These are phyloP conservation scores for Naganishia liquefaciens DNA, from an alignment of 1,284 basidiomycete genomes.

Conservation along the genomic window DNA sequence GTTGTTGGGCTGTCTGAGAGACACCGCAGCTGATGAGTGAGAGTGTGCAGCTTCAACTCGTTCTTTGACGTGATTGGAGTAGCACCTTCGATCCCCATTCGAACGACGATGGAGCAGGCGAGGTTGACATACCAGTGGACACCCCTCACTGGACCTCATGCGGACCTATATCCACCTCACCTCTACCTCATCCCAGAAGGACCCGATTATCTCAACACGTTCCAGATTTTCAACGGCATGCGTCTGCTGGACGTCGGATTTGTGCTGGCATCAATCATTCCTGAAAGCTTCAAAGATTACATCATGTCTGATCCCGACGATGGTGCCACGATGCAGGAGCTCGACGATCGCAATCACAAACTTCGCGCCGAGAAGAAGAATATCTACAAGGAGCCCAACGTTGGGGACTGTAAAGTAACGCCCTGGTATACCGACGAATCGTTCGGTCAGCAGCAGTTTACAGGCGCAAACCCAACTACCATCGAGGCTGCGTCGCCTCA, in stretches of 20 bases:
- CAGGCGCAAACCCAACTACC: constrained; percentile 28
- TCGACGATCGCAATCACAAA: not conserved
- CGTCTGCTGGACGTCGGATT: constrained; percentile 10
- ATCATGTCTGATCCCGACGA: constrained; percentile 1
- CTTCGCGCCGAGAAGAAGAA: constrained; percentile 8
- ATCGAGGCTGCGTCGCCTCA: constrained; percentile 17
- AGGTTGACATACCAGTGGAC: not conserved
- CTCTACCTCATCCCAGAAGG: not conserved
- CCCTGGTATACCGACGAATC: constrained; percentile 31
- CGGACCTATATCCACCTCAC: constrained; percentile 5
- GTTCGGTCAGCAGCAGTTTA: constrained; percentile 33
- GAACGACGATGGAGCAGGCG: not conserved
- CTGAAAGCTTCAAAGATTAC: constrained; percentile 1
- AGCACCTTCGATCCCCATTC: not conserved
- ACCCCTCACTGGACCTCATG: not conserved
- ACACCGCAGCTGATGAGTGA: not conserved
- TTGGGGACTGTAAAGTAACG: constrained; percentile 15
- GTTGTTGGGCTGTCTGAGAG: not conserved
- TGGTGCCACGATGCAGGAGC: not conserved
- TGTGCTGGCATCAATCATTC: constrained; percentile 8
- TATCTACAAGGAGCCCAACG: constrained; percentile 23
- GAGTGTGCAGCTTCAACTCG: not conserved
- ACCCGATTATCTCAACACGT: not conserved
- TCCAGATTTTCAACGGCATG: constrained; percentile 7
- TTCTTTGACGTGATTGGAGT: constrained; percentile 14